Conservation (phyloP, 176 grass and related monocot species). For the maize (Zea mays) region Zm-B73-REFERENCE-NAM-5.0 NC_050101.1:147374501-147375000, state of each 20-base stretch:
- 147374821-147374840: conserved; percentile 88
- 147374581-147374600: neutral
- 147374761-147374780: neutral
- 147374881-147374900: neutral
- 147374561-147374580: neutral
- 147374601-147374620: neutral
- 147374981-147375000: conserved; percentile 98
- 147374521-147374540: neutral
- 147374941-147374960: neutral
- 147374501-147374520: neutral
- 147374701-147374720: neutral
- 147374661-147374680: conserved; percentile 3
- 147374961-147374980: conserved; percentile 70
- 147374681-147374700: conserved; percentile 26
- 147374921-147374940: neutral
- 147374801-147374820: conserved; percentile 73
- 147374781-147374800: conserved; percentile 63
- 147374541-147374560: neutral
- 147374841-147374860: conserved; percentile 88
- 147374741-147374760: conserved; percentile 23
- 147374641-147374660: conserved; percentile 18
- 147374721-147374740: neutral
- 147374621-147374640: conserved; percentile 8
- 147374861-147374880: conserved; percentile 53
- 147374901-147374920: neutral